Evolutionary conservation across 495 filamentous ascomycete species (phyloP).

Genomic region (Umbilicaria muhlenbergii): DNA sequence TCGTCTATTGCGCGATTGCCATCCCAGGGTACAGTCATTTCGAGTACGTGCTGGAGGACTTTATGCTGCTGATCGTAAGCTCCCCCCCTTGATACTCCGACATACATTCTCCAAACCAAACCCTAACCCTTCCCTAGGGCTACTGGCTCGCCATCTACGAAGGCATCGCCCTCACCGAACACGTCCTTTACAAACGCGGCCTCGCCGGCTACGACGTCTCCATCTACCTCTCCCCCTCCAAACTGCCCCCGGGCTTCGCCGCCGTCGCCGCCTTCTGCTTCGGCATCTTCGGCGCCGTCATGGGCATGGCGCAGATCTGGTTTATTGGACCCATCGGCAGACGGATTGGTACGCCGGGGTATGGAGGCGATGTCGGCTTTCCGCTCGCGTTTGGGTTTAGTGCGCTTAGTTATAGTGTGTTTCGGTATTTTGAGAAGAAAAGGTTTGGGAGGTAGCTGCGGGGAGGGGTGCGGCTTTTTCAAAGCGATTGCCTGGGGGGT

Average conservation of each 20-base stretch:
- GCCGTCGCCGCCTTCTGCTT: constrained; percentile 50
- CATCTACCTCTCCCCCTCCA: constrained; percentile 39
- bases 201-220: constrained; percentile 45
- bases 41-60: constrained; percentile 54
- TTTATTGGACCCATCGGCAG: constrained; percentile 56
- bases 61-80: constrained; percentile 55
- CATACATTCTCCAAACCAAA: background rate
- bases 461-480: background rate
- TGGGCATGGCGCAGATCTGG: constrained; percentile 68
- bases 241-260: constrained; percentile 57
- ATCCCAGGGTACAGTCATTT: constrained; percentile 68
- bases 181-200: constrained; percentile 60
- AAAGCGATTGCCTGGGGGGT: background rate
- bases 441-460: constrained; percentile 33
- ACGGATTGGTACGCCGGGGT: constrained; percentile 36
- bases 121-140: constrained; percentile 17
- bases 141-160: constrained; percentile 83
- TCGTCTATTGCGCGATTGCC: constrained; percentile 56
- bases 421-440: constrained; percentile 38
- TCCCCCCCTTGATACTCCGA: background rate
- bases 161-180: constrained; percentile 54
- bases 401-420: constrained; percentile 24
- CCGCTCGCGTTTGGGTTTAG: constrained; percentile 49
- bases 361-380: constrained; percentile 63
- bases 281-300: constrained; percentile 55